phyloP scores from a whole-genome alignment of 192 early-diverging fungal species.

The Phlyctochytrium planicorne region DNA sequence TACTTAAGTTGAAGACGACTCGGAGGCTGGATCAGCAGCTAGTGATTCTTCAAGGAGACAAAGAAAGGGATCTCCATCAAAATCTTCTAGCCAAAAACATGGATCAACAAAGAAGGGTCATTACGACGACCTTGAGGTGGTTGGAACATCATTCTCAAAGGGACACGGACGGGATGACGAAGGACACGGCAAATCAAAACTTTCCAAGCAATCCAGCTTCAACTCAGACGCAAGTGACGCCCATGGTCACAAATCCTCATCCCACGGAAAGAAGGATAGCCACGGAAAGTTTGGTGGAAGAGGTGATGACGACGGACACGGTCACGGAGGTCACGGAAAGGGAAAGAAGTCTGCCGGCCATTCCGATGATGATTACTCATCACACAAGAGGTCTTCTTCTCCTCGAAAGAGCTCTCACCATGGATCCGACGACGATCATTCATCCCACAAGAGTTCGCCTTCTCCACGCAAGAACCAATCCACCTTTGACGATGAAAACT shows the following conservation, averaged over 20 bases:
- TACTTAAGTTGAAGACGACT: neutral
- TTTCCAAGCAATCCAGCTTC: neutral
- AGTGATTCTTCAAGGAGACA: neutral
- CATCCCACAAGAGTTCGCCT: neutral
- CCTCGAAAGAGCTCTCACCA: no score
- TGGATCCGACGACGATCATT: slow-evolving; percentile 7
- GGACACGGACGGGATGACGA: neutral
- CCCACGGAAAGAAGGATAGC: neutral
- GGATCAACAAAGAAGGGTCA: neutral
- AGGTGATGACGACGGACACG: neutral
- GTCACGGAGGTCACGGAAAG: neutral
- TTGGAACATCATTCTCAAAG: neutral
- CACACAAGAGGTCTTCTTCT: no score
- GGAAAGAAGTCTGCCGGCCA: neutral
- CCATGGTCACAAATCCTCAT: neutral
- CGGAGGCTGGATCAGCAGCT: neutral
- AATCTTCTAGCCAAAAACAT: neutral
- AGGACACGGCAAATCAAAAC: neutral
- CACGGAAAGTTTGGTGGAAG: neutral
- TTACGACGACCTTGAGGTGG: neutral
- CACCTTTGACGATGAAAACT: no score
- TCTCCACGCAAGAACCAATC: no score
- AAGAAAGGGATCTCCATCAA: neutral
- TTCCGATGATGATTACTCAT: slow-evolving; percentile 8
- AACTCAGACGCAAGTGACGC: slow-evolving; percentile 1